Base-by-base conservation (phyloP, 352 stramenopile species). In the Globisporangium megalacanthum region DNA sequence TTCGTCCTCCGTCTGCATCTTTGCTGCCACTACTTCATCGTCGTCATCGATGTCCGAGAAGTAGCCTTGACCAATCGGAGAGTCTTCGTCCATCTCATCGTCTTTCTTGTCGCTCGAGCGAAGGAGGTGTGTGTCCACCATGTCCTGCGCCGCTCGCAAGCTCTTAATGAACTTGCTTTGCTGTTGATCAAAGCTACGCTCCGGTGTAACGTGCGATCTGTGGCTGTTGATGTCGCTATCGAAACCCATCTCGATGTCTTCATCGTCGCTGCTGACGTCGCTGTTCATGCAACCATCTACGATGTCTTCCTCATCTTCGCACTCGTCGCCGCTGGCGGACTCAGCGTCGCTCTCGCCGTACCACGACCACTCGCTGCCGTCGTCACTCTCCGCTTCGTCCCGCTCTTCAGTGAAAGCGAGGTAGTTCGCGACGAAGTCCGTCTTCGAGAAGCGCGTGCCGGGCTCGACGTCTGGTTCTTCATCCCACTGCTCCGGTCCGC, bases 381-480 rank as follows among this genome's bases (percentile, higher is more conserved):
- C 67, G 11, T 60, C 76, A 15, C 70, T 73, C 33, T 72, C 74
- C n/a, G 74, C 60, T 11, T 86, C 71, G 19, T 79, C 65, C 10
- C 81, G 70, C 10, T 63, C 57, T 0, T 78, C 66, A 0, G 62
- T 62, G 66, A 68, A 84, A 17, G 67, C 65, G 10, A 57, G 45
- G 55, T 87, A 79, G 35, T 89, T 92, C 48, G 59, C 54, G 13
- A 86, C 75, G 60, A 88, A 89, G 54, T 88, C 65, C n/a, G 67
- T 86, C 44, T 75, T 81, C 53, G 69, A 73, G 52, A 72, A 86
- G 6, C 62, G 54, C 14, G 52, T 68, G 36, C 66, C 65, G 15
- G 79, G 79, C 51, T 90, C 82, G 10, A 74, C 60, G 25, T 92
- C 79, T 2, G 79, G 78, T 51, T 92, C 82, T 14, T 74, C 60